These are phyloP conservation scores for Leishmania braziliensis DNA, from an alignment of 208 protist species.

Conservation along the genomic window DNA sequence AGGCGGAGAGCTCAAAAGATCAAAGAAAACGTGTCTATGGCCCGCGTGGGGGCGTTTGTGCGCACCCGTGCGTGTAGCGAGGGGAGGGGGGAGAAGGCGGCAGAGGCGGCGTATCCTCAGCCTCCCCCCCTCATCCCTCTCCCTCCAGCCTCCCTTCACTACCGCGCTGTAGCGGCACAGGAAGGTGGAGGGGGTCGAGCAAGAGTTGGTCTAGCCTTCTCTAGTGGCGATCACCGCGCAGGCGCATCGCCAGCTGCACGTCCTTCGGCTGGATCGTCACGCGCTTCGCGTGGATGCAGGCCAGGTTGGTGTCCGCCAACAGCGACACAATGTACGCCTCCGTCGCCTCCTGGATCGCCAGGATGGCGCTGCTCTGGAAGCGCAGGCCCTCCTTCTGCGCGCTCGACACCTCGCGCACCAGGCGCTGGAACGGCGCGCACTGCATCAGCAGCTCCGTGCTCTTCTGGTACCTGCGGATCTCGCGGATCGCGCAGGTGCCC, in stretches of 20 bases:
- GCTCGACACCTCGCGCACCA: too few relatives aligned
- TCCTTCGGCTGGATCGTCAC: slow-evolving; percentile 88
- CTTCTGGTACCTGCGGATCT: too few relatives aligned
- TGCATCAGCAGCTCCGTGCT: too few relatives aligned
- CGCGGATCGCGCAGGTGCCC: too few relatives aligned
- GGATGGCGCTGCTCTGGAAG: too few relatives aligned
- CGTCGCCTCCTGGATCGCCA: too few relatives aligned
- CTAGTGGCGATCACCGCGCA: slow-evolving; percentile 59
- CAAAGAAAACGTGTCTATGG: neutral
- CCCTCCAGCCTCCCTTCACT: neutral
- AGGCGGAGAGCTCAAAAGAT: neutral
- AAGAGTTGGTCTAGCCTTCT: neutral
- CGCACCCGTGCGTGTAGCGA: neutral
- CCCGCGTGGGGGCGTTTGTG: neutral
- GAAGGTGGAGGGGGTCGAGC: too few relatives aligned
- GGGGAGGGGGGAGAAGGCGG: neutral
- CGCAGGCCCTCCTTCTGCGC: too few relatives aligned
- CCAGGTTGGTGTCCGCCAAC: slow-evolving; percentile 67
- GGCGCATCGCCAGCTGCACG: slow-evolving; percentile 55
- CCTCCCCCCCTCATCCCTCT: neutral
- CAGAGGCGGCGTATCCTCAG: neutral
- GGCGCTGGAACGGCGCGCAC: too few relatives aligned
- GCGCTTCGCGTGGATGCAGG: slow-evolving; percentile 84
- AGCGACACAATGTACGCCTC: too few relatives aligned
- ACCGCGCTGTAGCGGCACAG: neutral